phyloP scores from a whole-genome alignment of 2,329 filamentous ascomycete genomes.

The Verticillium dahliae region DNA sequence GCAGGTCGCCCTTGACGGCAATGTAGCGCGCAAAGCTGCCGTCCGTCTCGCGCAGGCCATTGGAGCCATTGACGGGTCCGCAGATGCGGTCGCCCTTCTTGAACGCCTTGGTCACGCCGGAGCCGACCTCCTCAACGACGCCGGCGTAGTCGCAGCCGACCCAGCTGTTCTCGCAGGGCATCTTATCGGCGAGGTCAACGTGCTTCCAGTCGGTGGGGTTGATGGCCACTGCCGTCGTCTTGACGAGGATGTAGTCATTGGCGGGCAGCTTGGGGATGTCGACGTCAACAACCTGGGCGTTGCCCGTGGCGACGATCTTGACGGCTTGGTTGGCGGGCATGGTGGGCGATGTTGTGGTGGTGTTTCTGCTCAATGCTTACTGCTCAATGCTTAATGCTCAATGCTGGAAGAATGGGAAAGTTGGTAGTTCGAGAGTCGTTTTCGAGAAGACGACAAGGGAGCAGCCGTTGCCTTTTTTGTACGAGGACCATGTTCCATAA shows the following conservation, averaged over 20 bases:
- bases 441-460: neutral
- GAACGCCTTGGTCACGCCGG: slow-evolving; percentile 32
- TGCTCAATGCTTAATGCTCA: neutral
- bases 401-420: neutral
- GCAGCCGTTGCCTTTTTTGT: neutral
- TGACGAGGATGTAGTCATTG: slow-evolving; percentile 24
- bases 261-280: slow-evolving; percentile 13
- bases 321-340: slow-evolving; percentile 12
- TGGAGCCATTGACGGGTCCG: slow-evolving; percentile 30
- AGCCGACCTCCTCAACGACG: slow-evolving; percentile 37
- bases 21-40: slow-evolving; percentile 35
- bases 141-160: slow-evolving; percentile 42
- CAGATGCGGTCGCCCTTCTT: slow-evolving; percentile 40
- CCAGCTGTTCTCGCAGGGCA: slow-evolving; percentile 12
- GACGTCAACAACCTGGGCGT: slow-evolving; percentile 21
- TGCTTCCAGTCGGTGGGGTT: slow-evolving; percentile 30
- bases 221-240: slow-evolving; percentile 26
- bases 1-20: slow-evolving; percentile 29
- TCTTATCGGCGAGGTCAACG: slow-evolving; percentile 15
- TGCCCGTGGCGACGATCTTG: slow-evolving; percentile 10
- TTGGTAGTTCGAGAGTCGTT: no score
- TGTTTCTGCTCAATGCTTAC: neutral
- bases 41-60: slow-evolving; percentile 20
- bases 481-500: neutral
- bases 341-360: neutral